These are phyloP conservation scores for Cyberlindnera subsufficiens DNA, from an alignment of 805 yeast genomes.

Conservation along the genomic window DNA sequence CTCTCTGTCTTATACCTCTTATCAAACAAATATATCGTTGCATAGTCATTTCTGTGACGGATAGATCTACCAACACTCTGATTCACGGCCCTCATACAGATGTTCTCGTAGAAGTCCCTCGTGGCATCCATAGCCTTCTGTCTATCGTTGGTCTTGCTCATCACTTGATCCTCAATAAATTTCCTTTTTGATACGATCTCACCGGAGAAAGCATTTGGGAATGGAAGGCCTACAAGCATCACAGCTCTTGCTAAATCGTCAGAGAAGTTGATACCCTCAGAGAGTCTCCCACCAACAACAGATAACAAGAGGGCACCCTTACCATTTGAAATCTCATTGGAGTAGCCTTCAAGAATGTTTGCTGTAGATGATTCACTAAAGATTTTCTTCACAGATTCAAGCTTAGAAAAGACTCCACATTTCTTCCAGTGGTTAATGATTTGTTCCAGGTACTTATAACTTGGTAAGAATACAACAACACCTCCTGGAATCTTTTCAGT, in stretches of 20 bases:
- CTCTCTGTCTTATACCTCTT: conserved; percentile 41
- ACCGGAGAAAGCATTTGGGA: conserved; percentile 78
- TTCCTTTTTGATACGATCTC: conserved; percentile 69
- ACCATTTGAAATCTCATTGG: conserved; percentile 31
- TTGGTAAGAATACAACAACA: conserved; percentile 76
- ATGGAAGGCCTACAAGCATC: conserved; percentile 83
- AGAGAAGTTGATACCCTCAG: conserved; percentile 90
- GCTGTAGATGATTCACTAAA: conserved; percentile 57
- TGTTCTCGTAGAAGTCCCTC: conserved; percentile 64
- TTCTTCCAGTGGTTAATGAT: conserved; percentile 49
- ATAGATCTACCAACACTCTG: conserved; percentile 93
- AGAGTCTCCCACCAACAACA: conserved; percentile 88
- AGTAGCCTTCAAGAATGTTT: conserved; percentile 44
- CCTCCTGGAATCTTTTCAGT: conserved; percentile 58
- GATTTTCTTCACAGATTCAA: conserved; percentile 38
- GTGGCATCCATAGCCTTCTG: conserved; percentile 43
- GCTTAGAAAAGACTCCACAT: conserved; percentile 24
- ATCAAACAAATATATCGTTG: conserved; percentile 70
- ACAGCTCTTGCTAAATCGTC: conserved; percentile 86
- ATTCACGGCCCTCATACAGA: conserved; percentile 87
- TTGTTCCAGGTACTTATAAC: conserved; percentile 64
- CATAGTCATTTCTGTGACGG: conserved; percentile 75
- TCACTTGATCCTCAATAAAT: conserved; percentile 51
- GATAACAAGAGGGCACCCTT: conserved; percentile 68
- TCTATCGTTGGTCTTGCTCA: conserved; percentile 40